These are phyloP conservation scores for Haberlea rhodopensis DNA, from an alignment of 257 asterid species.

Conservation along the genomic window DNA sequence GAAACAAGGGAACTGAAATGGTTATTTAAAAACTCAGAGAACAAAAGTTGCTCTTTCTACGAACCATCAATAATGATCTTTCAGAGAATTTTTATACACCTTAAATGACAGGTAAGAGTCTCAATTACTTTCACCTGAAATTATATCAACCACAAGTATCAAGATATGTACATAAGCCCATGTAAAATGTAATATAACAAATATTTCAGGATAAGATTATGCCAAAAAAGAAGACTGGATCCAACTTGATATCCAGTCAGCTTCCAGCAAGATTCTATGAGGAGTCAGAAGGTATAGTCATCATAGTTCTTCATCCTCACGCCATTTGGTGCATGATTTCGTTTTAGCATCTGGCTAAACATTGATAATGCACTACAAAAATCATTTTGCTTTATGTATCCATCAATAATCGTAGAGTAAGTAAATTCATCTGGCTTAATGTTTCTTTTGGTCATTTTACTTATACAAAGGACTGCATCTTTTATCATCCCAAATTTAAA, in stretches of 20 bases:
- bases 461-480: constrained; percentile 61
- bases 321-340: constrained; percentile 34
- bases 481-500: constrained; percentile 32
- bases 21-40: not conserved
- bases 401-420: constrained; percentile 83
- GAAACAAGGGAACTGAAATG: not conserved
- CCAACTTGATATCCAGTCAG: constrained; percentile 3
- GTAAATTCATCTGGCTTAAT: constrained; percentile 66
- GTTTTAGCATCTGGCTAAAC: constrained; percentile 54
- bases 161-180: not conserved
- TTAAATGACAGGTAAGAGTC: not conserved
- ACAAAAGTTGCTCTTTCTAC: not conserved
- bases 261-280: constrained; percentile 1
- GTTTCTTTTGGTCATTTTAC: constrained; percentile 48
- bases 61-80: constrained; percentile 6
- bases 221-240: not conserved
- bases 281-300: not conserved
- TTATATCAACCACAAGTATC: constrained; percentile 7
- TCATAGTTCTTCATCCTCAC: not conserved
- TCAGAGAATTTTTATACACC: not conserved
- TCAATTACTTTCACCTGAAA: not conserved
- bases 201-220: not conserved
- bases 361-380: constrained; percentile 52
- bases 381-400: constrained; percentile 68
- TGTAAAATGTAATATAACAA: not conserved